Base-by-base conservation (phyloP, 2,329 filamentous ascomycete species). In the Akanthomyces lecanii region DNA sequence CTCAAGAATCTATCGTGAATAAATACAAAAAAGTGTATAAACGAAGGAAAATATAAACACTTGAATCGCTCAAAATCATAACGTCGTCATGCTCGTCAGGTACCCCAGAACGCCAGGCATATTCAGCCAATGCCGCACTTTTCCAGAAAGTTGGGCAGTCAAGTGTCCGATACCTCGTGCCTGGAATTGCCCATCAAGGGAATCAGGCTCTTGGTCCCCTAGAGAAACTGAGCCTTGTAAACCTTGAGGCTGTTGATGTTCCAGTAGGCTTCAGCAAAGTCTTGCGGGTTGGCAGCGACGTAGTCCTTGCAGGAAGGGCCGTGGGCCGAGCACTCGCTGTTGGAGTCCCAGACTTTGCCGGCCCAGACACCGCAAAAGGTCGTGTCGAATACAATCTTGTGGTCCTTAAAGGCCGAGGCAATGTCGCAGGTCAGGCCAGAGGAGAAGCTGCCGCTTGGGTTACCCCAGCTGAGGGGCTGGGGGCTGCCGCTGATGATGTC, bases 291-390 rank as follows among this genome's bases (percentile, higher is more conserved):
- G 68, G 82, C 78, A 61, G 81, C 80, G 25, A 96, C 92, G 72
- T 86, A 96, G 28, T 85, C 84, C 33, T 87, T 72, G 78, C 93
- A 97, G 0, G 86, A 87, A 45, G 75, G 65, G 0, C 85, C 89
- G 67, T 85, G 79, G 47, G 81, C 76, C 1, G 81, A 76, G 74
- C 90, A 93, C 50, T 82, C 81, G 5, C 75, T 65, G 64, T 87
- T 81, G 38, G 73, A 70, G 55, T 71, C 70, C 88, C 89, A 96
- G 40, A 87, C 85, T 4, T 78, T 73, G 28, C 91, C 91, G 8
- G 92, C 92, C 92, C 92, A 97, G 71, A 89, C 85, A 23, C 93
- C 93, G 75, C 93, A 97, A 74, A 96, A 91, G 6, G 89, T 90
- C 0, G 88, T 95, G 76, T 94, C 86, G 74, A 95, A 88, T 66